Conservation (phyloP, 2,329 filamentous ascomycete species). For the Penicillium sumatraense region DNA sequence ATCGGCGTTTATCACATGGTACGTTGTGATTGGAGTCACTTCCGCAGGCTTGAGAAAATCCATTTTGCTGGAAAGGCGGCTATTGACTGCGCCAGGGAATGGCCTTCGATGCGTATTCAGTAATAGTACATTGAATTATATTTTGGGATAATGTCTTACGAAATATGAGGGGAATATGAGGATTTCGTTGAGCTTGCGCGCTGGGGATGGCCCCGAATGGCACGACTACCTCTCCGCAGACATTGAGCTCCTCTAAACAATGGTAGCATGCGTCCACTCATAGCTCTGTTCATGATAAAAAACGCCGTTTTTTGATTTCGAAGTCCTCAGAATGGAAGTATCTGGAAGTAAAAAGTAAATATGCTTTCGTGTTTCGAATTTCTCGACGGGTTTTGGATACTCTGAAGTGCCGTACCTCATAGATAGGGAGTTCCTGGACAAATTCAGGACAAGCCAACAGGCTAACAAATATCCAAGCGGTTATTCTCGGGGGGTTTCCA, state of each 20-base stretch:
- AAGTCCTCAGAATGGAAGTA: background rate
- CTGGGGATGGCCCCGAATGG: background rate
- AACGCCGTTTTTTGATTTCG: background rate
- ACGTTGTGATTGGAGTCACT: background rate
- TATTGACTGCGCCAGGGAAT: background rate
- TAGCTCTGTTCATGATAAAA: constrained; percentile 1
- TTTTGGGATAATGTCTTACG: background rate
- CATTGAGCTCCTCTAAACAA: background rate
- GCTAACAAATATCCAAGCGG: background rate
- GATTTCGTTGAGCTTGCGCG: background rate
- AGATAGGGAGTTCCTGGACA: background rate
- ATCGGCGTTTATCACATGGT: background rate
- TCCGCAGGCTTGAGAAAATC: background rate
- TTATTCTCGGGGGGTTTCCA: background rate
- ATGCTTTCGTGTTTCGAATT: background rate
- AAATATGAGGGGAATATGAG: background rate
- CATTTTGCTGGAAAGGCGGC: background rate
- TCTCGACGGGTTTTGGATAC: background rate
- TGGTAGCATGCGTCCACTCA: background rate
- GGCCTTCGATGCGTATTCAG: background rate
- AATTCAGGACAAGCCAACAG: background rate
- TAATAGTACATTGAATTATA: background rate
- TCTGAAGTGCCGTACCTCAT: background rate
- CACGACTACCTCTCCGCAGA: background rate
- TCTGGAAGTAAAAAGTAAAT: background rate